A percentile compares a stretch with the other conserved stretches of the same genome.
phyloP scores from a whole-genome alignment of 768 basidiomycete genomes.

The Mycena floridula region DNA sequence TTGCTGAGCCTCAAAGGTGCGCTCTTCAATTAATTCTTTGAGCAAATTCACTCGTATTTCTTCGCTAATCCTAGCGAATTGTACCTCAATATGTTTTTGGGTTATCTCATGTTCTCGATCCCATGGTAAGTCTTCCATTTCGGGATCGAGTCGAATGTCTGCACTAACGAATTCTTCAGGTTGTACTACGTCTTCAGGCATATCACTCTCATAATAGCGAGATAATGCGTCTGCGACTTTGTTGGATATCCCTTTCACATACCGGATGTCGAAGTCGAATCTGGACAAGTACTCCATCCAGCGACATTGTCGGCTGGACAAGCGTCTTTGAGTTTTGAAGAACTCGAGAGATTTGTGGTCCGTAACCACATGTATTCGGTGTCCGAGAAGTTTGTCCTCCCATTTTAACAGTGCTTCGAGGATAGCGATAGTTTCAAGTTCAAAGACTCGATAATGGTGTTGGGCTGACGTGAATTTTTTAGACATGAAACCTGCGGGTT shows the following conservation, averaged over 20 bases:
- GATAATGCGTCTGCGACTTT: constrained; percentile 24
- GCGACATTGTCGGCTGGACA: constrained; percentile 14
- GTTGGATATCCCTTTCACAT: constrained; percentile 7
- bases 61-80: not conserved
- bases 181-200: constrained; percentile 5
- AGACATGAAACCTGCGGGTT: constrained; percentile 14
- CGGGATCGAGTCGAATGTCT: constrained; percentile 15
- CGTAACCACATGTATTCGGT: not conserved
- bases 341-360: not conserved
- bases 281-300: constrained; percentile 24
- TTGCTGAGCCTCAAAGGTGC: not conserved
- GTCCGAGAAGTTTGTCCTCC: not conserved
- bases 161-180: constrained; percentile 15
- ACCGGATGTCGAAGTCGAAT: constrained; percentile 20
- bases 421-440: not conserved
- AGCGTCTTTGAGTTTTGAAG: constrained; percentile 5
- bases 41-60: not conserved
- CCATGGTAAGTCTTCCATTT: not conserved
- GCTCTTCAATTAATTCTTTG: not conserved
- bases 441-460: not conserved
- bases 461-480: not conserved
- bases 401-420: not conserved
- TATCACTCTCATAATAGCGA: constrained; percentile 23
- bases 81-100: not conserved
- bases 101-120: not conserved